These are phyloP conservation scores for Mycena crocata DNA, from an alignment of 768 basidiomycete genomes.

Conservation along the genomic window DNA sequence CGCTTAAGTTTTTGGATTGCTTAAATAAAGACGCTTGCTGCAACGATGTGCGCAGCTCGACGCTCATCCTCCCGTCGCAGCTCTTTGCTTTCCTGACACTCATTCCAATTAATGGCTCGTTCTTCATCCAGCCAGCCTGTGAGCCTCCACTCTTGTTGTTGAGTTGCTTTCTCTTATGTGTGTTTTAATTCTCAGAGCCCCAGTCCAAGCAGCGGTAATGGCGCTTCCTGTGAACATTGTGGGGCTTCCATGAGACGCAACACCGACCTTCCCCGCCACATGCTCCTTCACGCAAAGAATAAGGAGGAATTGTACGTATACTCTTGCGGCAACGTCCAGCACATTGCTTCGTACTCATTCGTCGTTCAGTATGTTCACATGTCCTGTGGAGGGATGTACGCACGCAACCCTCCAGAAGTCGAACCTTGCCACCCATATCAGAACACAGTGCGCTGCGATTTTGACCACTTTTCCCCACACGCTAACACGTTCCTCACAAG, in stretches of 20 bases:
- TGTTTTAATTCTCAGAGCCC: background rate
- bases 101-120: constrained; percentile 15
- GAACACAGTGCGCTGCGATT: constrained; percentile 24
- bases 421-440: constrained; percentile 27
- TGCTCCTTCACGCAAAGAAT: constrained; percentile 20
- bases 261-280: constrained; percentile 22
- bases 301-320: constrained; percentile 24
- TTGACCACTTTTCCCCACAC: no score
- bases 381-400: constrained; percentile 23
- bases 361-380: constrained; percentile 18
- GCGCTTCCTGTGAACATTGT: constrained; percentile 14
- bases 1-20: constrained; percentile 23
- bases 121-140: constrained; percentile 6
- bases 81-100: background rate
- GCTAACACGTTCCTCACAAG: background rate
- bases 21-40: constrained; percentile 2
- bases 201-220: background rate
- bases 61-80: background rate
- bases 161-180: background rate
- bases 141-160: background rate
- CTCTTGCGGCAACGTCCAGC: background rate
- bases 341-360: background rate
- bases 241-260: constrained; percentile 9
- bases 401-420: constrained; percentile 28
- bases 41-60: background rate